Evolutionary conservation across 345 rosid species (phyloP).

Genomic region (Brassica juncea): DNA sequence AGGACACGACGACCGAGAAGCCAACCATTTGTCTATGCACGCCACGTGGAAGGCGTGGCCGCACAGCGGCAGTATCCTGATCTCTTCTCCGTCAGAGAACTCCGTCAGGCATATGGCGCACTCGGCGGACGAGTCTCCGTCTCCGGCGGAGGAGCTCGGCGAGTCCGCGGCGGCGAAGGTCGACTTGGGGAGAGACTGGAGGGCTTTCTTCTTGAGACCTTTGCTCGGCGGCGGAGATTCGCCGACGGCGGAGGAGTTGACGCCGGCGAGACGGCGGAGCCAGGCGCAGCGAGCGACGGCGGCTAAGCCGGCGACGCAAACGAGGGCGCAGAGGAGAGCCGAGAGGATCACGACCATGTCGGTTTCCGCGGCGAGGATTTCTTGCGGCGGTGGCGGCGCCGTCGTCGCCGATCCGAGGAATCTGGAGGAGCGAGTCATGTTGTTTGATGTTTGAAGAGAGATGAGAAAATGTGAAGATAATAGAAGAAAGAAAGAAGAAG

Average conservation of each 20-base stretch:
- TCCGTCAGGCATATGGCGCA: constrained; percentile 65
- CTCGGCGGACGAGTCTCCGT: constrained; percentile 39
- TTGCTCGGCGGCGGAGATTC: constrained; percentile 45
- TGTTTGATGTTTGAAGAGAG: background rate
- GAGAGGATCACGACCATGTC: constrained; percentile 70
- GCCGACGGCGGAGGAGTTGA: constrained; percentile 7
- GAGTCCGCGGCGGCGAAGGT: constrained; percentile 43
- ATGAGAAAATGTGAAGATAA: background rate
- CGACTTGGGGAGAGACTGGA: constrained; percentile 61
- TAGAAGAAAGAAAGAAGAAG: background rate
- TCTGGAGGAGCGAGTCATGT: constrained; percentile 47
- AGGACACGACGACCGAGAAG: constrained; percentile 63
- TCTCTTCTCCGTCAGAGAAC: constrained; percentile 54
- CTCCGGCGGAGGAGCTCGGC: constrained; percentile 20
- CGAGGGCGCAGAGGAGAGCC: constrained; percentile 71
- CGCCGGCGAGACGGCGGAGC: constrained; percentile 50
- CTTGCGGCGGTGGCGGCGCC: constrained; percentile 47
- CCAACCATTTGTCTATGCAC: constrained; percentile 70
- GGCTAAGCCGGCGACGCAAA: constrained; percentile 67
- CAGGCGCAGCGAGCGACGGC: constrained; percentile 75
- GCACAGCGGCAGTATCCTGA: constrained; percentile 59
- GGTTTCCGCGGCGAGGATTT: constrained; percentile 51
- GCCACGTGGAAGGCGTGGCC: constrained; percentile 63
- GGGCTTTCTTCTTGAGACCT: constrained; percentile 74
- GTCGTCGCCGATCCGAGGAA: constrained; percentile 36